Evolutionary conservation across 345 rosid species (phyloP), one percentile per base, ranked within the genome.

Genomic region (Camelina sativa): DNA sequence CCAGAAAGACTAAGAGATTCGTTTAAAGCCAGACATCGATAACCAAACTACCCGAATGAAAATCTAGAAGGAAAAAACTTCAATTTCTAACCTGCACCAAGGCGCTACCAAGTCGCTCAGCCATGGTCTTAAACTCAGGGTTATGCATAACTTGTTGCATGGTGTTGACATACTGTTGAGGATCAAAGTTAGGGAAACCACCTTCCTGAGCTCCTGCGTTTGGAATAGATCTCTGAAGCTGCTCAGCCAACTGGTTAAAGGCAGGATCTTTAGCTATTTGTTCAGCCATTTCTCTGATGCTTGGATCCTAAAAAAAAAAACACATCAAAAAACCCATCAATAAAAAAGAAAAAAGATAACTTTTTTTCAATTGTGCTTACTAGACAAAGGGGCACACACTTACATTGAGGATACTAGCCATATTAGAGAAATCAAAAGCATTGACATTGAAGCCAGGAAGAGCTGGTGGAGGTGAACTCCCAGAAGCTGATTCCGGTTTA

Each of bases 111-210:
- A 95, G 98, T 48, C 84, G 91, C 82, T 95, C 94, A 0, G 99
- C 99, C 99, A 95, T 95, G 13, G 89, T 83, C 91, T 85, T 84
- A 81, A 95, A 92, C 43, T 89, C 94, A 37, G 97, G 99, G 82
- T 95, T 95, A 82, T 92, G 88, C 97, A 95, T 92, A 81, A 95
- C 98, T 80, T 95, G 97, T 62, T 90, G 92, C 96, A 95, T 89
- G 9, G 99, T 95, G 51, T 86, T 62, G 38, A 83, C 77, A 77
- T 95, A 95, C 63, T 90, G 91, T 59, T 90, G 86, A 19, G 90
- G 67, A 70, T 95, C 96, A 72, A 95, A 85, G 79, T 82, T 85
- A 30, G 98, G 97, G 37, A 83, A 35, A 55, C 80, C 62, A 0
- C 84, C 96, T 16, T 85, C 98, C 23, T 57, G 74, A 3, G 85